phyloP scores from a whole-genome alignment of 495 filamentous ascomycete species.

The Penicillium samsonianum region DNA sequence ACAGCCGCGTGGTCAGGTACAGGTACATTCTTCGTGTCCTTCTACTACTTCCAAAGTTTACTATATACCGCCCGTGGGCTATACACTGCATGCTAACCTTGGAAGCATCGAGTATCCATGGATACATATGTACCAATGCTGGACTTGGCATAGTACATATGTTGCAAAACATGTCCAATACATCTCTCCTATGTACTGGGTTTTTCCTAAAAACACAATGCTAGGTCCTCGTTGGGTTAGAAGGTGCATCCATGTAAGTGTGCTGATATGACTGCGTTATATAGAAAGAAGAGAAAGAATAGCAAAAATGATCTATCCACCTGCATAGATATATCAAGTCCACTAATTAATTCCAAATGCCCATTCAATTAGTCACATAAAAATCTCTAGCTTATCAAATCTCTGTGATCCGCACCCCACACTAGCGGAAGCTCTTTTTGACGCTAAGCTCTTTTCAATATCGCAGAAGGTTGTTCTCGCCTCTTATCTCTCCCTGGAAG shows the following conservation, averaged over 20 bases:
- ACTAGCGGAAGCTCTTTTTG: constrained; percentile 4
- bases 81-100: too few relatives aligned
- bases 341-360: too few relatives aligned
- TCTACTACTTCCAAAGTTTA: not conserved
- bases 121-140: not conserved
- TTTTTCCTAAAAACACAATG: not conserved
- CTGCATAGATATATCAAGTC: not conserved
- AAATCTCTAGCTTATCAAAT: constrained; percentile 10
- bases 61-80: too few relatives aligned
- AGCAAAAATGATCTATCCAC: too few relatives aligned
- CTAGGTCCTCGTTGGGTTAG: not conserved
- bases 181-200: not conserved
- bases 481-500: constrained; percentile 9
- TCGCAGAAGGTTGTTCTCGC: constrained; percentile 1
- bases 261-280: not conserved
- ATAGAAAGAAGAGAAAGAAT: not conserved
- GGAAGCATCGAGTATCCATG: not conserved
- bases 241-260: not conserved
- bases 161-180: not conserved
- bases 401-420: constrained; percentile 16
- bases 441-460: constrained; percentile 13
- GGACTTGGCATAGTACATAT: not conserved
- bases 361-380: constrained; percentile 9
- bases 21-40: not conserved
- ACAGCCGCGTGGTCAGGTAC: constrained; percentile 8